Evolutionary conservation across 768 basidiomycete species (phyloP).

Genomic region (Cystobasidium tubakii): DNA sequence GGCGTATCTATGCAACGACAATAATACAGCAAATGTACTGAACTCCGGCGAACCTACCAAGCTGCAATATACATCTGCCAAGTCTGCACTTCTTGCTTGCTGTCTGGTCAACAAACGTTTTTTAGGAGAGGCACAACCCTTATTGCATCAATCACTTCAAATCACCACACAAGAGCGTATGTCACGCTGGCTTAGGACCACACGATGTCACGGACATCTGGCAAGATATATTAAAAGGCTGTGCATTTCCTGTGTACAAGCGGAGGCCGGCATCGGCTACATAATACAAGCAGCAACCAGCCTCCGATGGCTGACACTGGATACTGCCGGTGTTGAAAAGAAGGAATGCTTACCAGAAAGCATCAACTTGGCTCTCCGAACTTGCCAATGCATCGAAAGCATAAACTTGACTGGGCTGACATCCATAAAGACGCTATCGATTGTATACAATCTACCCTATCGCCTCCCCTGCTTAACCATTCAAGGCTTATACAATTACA

Average conservation of each 20-base stretch:
- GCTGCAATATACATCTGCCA: neutral
- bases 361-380: neutral
- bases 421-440: neutral
- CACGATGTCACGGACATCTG: neutral
- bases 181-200: neutral
- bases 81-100: neutral
- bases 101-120: constrained; percentile 5
- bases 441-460: constrained; percentile 20
- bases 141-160: neutral
- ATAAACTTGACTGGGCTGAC: neutral
- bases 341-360: constrained; percentile 1
- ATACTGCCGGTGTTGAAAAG: neutral
- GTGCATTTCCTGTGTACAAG: neutral
- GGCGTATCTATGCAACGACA: too few relatives aligned
- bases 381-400: neutral
- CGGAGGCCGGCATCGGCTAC: neutral
- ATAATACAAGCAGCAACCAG: neutral
- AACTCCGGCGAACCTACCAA: too few relatives aligned
- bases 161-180: neutral
- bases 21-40: too few relatives aligned
- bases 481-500: neutral
- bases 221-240: neutral
- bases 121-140: neutral
- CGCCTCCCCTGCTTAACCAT: neutral
- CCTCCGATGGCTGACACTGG: neutral